A percentile compares a stretch with the other conserved stretches of the same genome.
Conservation (phyloP, 2,329 filamentous ascomycete species). For the Metarhizium sp. region DNA sequence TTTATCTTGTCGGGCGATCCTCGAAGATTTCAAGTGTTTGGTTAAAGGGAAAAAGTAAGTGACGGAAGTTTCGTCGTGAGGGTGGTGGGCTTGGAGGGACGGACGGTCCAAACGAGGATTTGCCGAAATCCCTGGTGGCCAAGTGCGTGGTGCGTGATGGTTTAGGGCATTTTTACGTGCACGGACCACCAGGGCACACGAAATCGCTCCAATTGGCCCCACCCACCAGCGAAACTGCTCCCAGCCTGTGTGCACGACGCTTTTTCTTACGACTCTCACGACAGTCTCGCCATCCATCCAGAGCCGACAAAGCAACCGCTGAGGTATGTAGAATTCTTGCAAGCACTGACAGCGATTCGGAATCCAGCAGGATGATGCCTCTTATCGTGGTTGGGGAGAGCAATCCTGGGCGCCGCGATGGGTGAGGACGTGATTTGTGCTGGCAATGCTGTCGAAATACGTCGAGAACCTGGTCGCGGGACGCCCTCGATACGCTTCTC, state of each 20-base stretch:
- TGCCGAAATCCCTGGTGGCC: slow-evolving; percentile 24
- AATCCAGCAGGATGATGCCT: slow-evolving; percentile 30
- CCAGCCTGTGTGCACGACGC: slow-evolving; percentile 4
- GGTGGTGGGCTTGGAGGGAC: slow-evolving; percentile 19
- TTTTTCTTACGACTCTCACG: slow-evolving; percentile 7
- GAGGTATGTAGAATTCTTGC: slow-evolving; percentile 34
- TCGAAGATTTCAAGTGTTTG: slow-evolving; percentile 46
- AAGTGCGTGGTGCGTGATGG: slow-evolving; percentile 16
- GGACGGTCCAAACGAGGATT: slow-evolving; percentile 21
- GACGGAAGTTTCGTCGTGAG: slow-evolving; percentile 19
- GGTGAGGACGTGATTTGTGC: slow-evolving; percentile 9
- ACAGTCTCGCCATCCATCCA: not conserved
- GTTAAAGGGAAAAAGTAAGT: slow-evolving; percentile 17
- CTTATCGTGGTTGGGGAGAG: slow-evolving; percentile 49
- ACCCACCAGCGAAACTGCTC: slow-evolving; percentile 3
- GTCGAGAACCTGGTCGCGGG: not conserved
- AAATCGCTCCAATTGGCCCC: slow-evolving; percentile 8
- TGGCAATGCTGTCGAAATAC: not conserved
- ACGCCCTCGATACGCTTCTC: slow-evolving; percentile 49
- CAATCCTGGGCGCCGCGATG: slow-evolving; percentile 39
- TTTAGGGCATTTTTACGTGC: slow-evolving; percentile 36
- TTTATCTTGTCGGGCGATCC: slow-evolving; percentile 54
- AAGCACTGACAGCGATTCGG: slow-evolving; percentile 19
- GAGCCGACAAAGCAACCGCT: slow-evolving; percentile 4
- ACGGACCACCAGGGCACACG: slow-evolving; percentile 33